phyloP scores from a whole-genome alignment of 2,329 filamentous ascomycete genomes.

The Beauveria sp. region DNA sequence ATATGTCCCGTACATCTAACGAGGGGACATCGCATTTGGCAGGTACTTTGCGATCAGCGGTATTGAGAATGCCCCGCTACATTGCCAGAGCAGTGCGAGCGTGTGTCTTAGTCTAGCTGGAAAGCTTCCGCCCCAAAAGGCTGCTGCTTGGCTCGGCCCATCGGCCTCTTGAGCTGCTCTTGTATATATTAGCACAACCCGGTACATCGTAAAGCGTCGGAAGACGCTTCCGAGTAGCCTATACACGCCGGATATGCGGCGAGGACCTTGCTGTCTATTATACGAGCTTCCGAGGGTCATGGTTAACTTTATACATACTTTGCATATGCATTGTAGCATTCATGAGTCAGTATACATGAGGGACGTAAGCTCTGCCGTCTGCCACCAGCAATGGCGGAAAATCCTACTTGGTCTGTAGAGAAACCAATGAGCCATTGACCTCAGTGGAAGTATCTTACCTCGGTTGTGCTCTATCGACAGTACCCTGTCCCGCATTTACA shows the following conservation, averaged over 20 bases:
- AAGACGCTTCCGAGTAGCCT: not conserved
- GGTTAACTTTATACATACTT: not conserved
- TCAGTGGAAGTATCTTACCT: too few species aligned
- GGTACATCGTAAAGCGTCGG: not conserved
- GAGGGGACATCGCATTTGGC: not conserved
- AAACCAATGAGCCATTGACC: not conserved
- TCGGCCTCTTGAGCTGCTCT: not conserved
- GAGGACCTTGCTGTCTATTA: not conserved
- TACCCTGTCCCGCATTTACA: too few species aligned
- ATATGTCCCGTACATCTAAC: not conserved
- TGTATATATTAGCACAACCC: not conserved
- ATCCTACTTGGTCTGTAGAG: not conserved
- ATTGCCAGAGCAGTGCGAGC: not conserved
- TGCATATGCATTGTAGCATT: too few species aligned
- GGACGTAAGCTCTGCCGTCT: not conserved
- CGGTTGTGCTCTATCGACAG: too few species aligned
- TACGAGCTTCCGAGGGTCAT: not conserved
- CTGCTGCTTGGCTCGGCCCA: too few species aligned
- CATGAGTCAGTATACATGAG: not conserved
- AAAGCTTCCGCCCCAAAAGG: not conserved
- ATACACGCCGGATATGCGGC: not conserved
- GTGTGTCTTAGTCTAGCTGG: not conserved
- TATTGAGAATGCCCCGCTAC: not conserved
- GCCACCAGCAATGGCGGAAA: not conserved
- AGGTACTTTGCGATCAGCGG: not conserved